Evolutionary conservation across 2,329 filamentous ascomycete species (phyloP).

Genomic region (Leptosphaerulina australis): DNA sequence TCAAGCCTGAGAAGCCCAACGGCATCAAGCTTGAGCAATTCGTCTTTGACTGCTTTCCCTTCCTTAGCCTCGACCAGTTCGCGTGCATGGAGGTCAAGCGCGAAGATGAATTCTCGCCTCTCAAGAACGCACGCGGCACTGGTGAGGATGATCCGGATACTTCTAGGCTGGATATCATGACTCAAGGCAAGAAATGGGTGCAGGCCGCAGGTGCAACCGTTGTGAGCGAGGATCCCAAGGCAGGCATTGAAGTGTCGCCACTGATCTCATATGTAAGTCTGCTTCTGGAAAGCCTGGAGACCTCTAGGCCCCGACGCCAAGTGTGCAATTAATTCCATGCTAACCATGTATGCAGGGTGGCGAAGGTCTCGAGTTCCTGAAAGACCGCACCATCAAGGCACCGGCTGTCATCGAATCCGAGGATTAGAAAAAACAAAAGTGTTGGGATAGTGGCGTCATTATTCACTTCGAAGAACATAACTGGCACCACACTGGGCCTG

Average conservation of each 20-base stretch:
- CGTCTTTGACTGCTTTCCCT: constrained; percentile 97
- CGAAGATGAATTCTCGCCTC: constrained; percentile 95
- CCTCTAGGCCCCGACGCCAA: not conserved
- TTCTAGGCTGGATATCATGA: constrained; percentile 87
- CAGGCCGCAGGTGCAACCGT: constrained; percentile 78
- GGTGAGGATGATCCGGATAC: constrained; percentile 95
- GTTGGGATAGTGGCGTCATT: constrained; percentile 1
- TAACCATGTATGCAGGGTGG: constrained; percentile 56
- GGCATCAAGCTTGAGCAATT: constrained; percentile 99
- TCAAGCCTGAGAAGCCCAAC: constrained; percentile 94
- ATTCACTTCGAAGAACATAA: constrained; percentile 11
- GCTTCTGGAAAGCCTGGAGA: no score
- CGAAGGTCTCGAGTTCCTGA: constrained; percentile 67
- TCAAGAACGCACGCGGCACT: constrained; percentile 86
- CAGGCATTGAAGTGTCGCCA: constrained; percentile 87
- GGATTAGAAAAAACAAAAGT: constrained; percentile 39
- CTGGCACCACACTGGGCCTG: constrained; percentile 10
- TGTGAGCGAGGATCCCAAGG: constrained; percentile 60
- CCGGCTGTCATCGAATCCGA: constrained; percentile 69
- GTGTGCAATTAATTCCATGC: not conserved
- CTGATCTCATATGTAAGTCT: constrained; percentile 93
- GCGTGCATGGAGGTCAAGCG: constrained; percentile 94
- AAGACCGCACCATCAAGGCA: constrained; percentile 64
- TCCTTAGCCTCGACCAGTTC: constrained; percentile 84
- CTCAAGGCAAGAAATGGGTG: constrained; percentile 86